A percentile compares a stretch with the other conserved stretches of the same genome.
Conservation (phyloP, 2,329 filamentous ascomycete species). For the Botryotinia globosa region DNA sequence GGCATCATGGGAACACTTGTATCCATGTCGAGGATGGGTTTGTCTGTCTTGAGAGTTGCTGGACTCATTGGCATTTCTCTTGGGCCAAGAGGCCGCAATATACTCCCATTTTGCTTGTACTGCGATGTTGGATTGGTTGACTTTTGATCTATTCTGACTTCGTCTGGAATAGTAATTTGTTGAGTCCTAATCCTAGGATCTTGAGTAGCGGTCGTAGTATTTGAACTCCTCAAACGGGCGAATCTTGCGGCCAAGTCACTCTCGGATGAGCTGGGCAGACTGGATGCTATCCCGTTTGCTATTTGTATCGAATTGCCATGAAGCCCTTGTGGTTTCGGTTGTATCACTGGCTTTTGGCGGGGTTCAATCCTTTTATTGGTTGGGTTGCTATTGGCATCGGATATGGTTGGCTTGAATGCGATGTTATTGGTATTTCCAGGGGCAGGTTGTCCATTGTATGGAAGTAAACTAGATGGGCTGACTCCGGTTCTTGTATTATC, state of each 20-base stretch:
- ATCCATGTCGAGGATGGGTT: conserved; percentile 30
- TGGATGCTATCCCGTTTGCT: conserved; percentile 34
- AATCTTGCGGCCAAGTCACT: conserved; percentile 57
- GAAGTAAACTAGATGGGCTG: conserved; percentile 14
- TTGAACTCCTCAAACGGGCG: conserved; percentile 49
- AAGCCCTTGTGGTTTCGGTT: conserved; percentile 66
- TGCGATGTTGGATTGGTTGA: conserved; percentile 4
- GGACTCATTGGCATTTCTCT: conserved; percentile 36
- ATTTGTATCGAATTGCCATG: conserved; percentile 57
- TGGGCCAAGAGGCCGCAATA: conserved; percentile 29
- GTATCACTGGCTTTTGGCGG: conserved; percentile 43
- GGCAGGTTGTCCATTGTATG: neutral
- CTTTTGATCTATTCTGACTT: conserved; percentile 21
- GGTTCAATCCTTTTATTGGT: neutral
- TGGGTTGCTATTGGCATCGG: neutral
- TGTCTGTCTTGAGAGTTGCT: conserved; percentile 25
- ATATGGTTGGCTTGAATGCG: neutral
- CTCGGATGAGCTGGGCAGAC: conserved; percentile 29
- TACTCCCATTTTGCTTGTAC: conserved; percentile 17
- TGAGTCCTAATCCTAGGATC: conserved; percentile 54
- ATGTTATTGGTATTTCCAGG: conserved; percentile 24
- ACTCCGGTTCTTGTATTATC: conserved; percentile 64
- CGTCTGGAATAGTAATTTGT: conserved; percentile 43
- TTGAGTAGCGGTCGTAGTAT: conserved; percentile 43
- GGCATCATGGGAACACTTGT: conserved; percentile 35